These are phyloP conservation scores for Myrica gale DNA, from an alignment of 306 rosid genomes.

Conservation along the genomic window DNA sequence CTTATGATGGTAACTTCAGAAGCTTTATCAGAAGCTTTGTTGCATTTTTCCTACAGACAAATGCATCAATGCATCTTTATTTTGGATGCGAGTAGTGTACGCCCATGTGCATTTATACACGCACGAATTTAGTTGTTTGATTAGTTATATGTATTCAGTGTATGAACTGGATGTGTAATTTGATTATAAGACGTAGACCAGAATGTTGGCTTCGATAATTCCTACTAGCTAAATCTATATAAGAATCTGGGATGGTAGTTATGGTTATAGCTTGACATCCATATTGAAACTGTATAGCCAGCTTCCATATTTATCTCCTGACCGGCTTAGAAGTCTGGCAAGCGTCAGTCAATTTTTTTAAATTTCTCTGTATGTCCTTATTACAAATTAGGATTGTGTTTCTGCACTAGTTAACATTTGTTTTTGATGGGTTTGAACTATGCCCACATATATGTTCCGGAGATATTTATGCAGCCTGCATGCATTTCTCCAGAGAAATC, in stretches of 20 bases:
- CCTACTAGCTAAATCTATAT: not conserved
- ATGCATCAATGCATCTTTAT: slow-evolving; percentile 13
- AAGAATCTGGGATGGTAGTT: not conserved
- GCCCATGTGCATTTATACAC: not conserved
- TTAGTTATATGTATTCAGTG: not conserved
- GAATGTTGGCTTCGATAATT: not conserved
- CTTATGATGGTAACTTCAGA: slow-evolving; percentile 67
- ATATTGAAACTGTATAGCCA: not conserved
- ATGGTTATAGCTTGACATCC: not conserved
- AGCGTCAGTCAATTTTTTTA: not conserved
- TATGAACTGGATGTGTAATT: not conserved
- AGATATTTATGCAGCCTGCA: not conserved
- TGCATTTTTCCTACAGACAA: slow-evolving; percentile 1
- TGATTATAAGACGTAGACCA: not conserved
- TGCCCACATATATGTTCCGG: not conserved
- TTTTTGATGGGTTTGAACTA: not conserved
- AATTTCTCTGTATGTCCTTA: not conserved
- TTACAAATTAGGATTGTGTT: not conserved
- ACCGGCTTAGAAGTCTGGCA: not conserved
- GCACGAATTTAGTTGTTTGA: not conserved
- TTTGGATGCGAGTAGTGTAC: slow-evolving; percentile 4
- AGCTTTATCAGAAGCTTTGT: slow-evolving; percentile 21
- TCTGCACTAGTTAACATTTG: not conserved
- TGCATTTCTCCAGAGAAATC: not conserved
- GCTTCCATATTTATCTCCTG: not conserved